These are phyloP conservation scores for Boletus subparvulus DNA, from an alignment of 768 basidiomycete genomes.

Conservation along the genomic window DNA sequence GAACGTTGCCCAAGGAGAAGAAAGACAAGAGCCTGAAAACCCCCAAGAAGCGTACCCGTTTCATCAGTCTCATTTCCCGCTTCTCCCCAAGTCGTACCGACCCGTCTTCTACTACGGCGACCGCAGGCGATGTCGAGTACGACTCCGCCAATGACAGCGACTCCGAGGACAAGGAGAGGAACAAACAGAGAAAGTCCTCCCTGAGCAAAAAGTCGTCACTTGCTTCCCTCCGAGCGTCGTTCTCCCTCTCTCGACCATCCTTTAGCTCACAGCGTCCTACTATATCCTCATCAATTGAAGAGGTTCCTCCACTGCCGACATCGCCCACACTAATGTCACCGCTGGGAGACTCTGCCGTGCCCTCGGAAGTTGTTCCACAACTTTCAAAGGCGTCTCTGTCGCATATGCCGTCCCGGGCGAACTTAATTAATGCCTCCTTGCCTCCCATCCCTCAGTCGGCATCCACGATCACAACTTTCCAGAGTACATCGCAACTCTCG, in stretches of 20 bases:
- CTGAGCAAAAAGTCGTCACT: constrained; percentile 32
- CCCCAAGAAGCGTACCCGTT: constrained; percentile 32
- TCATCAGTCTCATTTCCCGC: constrained; percentile 33
- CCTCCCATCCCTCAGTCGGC: constrained; percentile 34
- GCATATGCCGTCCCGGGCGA: constrained; percentile 23
- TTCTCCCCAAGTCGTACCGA: constrained; percentile 32
- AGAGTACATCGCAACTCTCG: constrained; percentile 23
- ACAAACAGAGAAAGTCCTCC: constrained; percentile 11
- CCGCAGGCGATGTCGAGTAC: constrained; percentile 13
- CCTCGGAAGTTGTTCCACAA: background rate
- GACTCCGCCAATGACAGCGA: constrained; percentile 28
- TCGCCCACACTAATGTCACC: constrained; percentile 22
- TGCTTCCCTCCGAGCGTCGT: constrained; percentile 31
- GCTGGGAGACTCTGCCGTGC: background rate
- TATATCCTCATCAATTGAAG: constrained; percentile 17
- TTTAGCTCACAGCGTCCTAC: constrained; percentile 29
- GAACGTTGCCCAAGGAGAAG: constrained; percentile 15
- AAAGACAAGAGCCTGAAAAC: constrained; percentile 26
- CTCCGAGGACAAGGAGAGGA: constrained; percentile 15
- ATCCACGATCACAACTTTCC: constrained; percentile 26
- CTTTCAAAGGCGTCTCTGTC: constrained; percentile 16
- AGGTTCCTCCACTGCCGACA: constrained; percentile 28
- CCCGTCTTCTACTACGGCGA: constrained; percentile 9
- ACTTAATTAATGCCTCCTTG: constrained; percentile 2
- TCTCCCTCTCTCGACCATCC: constrained; percentile 30